Evolutionary conservation across 306 rosid species (phyloP).

Genomic region (Trifolium repens): DNA sequence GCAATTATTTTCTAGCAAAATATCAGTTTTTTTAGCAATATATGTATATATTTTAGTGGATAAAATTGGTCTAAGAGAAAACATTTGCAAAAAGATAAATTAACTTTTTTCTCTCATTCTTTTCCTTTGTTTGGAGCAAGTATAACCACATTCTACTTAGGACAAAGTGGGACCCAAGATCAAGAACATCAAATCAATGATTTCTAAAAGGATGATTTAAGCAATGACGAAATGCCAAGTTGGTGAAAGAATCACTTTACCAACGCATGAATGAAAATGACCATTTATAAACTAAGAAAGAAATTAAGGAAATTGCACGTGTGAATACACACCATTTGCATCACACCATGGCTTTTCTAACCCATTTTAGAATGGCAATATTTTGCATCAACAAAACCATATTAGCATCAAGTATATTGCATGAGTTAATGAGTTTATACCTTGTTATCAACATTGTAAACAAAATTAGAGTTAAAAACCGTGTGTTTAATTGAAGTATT

Average conservation of each 20-base stretch:
- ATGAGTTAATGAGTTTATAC: neutral
- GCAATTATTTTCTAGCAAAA: neutral
- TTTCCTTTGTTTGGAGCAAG: neutral
- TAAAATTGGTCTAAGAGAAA: slow-evolving; percentile 10
- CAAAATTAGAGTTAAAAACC: neutral
- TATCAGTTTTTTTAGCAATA: neutral
- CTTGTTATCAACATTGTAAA: neutral
- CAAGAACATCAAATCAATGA: slow-evolving; percentile 25
- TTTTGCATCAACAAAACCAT: neutral
- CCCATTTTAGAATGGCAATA: neutral
- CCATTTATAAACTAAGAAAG: neutral
- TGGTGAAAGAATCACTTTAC: slow-evolving; percentile 43
- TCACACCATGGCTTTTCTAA: neutral
- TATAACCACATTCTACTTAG: slow-evolving; percentile 8
- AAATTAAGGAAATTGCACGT: neutral
- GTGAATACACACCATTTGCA: neutral
- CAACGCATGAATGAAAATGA: slow-evolving; percentile 36
- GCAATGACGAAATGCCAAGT: slow-evolving; percentile 49
- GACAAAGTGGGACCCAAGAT: slow-evolving; percentile 36
- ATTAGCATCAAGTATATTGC: neutral
- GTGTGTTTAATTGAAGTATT: neutral
- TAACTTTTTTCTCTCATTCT: neutral
- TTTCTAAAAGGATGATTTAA: slow-evolving; percentile 41
- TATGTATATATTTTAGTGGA: neutral
- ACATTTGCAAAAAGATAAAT: neutral